These are phyloP conservation scores for Apocynum venetum DNA, from an alignment of 257 asterid species.

Conservation along the genomic window DNA sequence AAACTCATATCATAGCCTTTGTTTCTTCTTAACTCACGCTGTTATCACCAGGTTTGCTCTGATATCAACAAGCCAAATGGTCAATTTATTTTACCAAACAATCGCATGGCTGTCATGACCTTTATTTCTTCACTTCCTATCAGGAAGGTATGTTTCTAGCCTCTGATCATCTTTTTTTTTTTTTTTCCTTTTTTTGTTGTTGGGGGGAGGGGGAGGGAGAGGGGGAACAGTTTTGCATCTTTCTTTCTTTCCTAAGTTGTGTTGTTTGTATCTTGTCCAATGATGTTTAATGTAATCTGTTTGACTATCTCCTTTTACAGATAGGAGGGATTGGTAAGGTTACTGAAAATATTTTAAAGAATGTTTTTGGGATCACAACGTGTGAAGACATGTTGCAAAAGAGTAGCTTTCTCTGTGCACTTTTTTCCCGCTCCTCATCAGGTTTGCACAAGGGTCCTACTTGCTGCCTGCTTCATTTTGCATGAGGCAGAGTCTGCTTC, in stretches of 20 bases:
- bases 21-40: conserved; percentile 7
- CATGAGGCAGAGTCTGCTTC: not conserved
- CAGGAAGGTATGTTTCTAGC: conserved; percentile 62
- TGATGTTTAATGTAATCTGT: not conserved
- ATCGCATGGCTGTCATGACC: conserved; percentile 71
- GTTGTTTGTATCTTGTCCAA: too few species aligned
- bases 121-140: conserved; percentile 91
- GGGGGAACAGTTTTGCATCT: too few species aligned
- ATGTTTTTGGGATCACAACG: conserved; percentile 68
- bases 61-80: conserved; percentile 98
- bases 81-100: conserved; percentile 82
- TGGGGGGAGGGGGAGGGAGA: not conserved
- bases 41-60: conserved; percentile 69
- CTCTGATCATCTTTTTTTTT: conserved; percentile 8
- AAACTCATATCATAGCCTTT: not conserved
- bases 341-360: conserved; percentile 77
- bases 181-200: not conserved
- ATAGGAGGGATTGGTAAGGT: conserved; percentile 97
- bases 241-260: not conserved
- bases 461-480: not conserved
- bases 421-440: conserved; percentile 86
- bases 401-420: conserved; percentile 67
- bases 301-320: conserved; percentile 37
- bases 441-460: conserved; percentile 41
- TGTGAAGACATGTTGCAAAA: conserved; percentile 85